These are phyloP conservation scores for Phlyctochytrium arcticum DNA, from an alignment of 192 early-diverging fungal genomes.

Conservation along the genomic window DNA sequence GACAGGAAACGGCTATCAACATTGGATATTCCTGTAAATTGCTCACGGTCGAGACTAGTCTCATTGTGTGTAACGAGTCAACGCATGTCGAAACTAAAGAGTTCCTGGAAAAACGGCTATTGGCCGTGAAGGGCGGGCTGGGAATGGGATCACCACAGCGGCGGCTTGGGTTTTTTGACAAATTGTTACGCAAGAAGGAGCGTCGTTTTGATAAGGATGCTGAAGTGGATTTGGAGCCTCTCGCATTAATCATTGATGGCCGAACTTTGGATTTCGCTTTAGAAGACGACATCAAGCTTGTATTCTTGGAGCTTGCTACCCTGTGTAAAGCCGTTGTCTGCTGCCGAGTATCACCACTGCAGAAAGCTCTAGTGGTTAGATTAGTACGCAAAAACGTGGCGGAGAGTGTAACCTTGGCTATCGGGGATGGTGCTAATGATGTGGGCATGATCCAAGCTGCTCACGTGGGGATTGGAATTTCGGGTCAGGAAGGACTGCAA, in stretches of 20 bases:
- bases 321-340: conserved; percentile 94
- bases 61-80: conserved; percentile 86
- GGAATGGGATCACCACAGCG: conserved; percentile 4
- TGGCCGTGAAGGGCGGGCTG: conserved; percentile 53
- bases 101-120: conserved; percentile 83
- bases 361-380: conserved; percentile 97
- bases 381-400: conserved; percentile 86
- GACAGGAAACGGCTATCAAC: conserved; percentile 99
- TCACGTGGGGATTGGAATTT: conserved; percentile 96
- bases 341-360: conserved; percentile 96
- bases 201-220: conserved; percentile 41
- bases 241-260: conserved; percentile 96
- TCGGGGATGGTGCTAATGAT: conserved; percentile 99
- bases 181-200: background rate
- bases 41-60: conserved; percentile 86
- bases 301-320: conserved; percentile 85
- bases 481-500: conserved; percentile 93
- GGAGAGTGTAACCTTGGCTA: conserved; percentile 82
- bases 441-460: conserved; percentile 99
- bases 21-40: conserved; percentile 98
- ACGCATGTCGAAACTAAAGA: conserved; percentile 87
- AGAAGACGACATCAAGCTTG: conserved; percentile 60
- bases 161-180: background rate
- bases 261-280: conserved; percentile 86
- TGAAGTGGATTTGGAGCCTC: conserved; percentile 42